phyloP scores from a whole-genome alignment of 345 rosid species.

The Eucalyptus albens region DNA sequence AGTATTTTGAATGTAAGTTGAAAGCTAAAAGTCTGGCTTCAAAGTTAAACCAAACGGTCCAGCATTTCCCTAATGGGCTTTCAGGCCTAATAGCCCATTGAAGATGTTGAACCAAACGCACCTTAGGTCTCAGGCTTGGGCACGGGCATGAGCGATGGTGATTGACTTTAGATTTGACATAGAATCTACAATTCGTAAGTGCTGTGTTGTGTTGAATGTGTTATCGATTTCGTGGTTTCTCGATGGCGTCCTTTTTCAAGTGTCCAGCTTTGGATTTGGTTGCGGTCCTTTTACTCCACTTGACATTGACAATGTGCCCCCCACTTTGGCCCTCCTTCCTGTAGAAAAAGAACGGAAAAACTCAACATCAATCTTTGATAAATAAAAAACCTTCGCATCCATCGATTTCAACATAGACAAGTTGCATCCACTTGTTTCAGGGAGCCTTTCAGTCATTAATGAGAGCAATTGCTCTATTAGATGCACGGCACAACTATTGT shows the following conservation, averaged over 20 bases:
- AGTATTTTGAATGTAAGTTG: too few relatives aligned
- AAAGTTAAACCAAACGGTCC: too few relatives aligned
- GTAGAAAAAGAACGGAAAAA: neutral
- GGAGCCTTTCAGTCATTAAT: neutral
- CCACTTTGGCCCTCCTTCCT: neutral
- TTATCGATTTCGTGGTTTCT: neutral
- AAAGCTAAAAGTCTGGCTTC: too few relatives aligned
- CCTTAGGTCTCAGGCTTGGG: neutral
- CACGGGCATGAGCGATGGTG: rapidly evolving
- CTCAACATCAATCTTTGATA: neutral
- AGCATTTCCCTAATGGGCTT: too few relatives aligned
- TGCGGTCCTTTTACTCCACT: neutral
- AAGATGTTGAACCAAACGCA: too few relatives aligned
- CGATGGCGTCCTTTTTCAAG: neutral
- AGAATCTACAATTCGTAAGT: neutral
- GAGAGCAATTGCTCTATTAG: neutral
- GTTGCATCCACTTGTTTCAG: neutral
- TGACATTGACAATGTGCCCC: neutral
- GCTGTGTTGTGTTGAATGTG: neutral
- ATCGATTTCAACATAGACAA: neutral
- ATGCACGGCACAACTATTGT: neutral
- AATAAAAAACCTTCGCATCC: neutral
- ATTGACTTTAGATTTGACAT: neutral
- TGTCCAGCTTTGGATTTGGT: neutral
- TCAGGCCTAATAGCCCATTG: too few relatives aligned